These are phyloP conservation scores for Alternaria gaisen DNA, from an alignment of 2,329 filamentous ascomycete genomes.

Conservation along the genomic window DNA sequence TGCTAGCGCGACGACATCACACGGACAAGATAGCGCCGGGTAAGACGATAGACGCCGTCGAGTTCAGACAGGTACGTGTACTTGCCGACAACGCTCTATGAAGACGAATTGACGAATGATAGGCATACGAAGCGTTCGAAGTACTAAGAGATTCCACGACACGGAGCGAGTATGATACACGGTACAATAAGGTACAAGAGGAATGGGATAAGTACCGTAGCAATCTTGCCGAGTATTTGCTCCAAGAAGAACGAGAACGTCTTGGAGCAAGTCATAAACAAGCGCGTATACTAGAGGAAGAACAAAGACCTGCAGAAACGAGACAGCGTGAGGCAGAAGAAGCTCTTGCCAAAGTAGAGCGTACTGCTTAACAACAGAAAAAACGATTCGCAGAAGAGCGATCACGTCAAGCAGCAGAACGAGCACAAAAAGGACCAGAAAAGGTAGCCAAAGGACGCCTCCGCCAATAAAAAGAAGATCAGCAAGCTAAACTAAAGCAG, in stretches of 20 bases:
- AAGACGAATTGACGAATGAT: background rate
- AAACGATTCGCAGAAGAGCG: background rate
- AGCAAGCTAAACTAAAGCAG: background rate
- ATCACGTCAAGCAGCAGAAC: background rate
- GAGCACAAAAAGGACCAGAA: background rate
- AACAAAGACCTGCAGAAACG: background rate
- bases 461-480: background rate
- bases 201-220: background rate
- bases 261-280: background rate
- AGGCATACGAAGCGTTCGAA: background rate
- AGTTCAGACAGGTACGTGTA: background rate
- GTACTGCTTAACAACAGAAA: background rate
- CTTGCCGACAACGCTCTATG: background rate
- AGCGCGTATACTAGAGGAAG: background rate
- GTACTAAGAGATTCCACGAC: background rate
- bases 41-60: background rate
- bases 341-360: background rate
- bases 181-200: background rate
- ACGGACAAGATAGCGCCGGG: background rate
- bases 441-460: background rate
- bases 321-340: background rate
- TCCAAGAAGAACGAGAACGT: background rate
- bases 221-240: background rate
- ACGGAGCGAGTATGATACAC: background rate
- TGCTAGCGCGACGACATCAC: background rate